Percentiles rank a stretch among this genome's conserved stretches.
phyloP scores from a whole-genome alignment of 176 grass and related monocot species.

The Pharus latifolius region DNA sequence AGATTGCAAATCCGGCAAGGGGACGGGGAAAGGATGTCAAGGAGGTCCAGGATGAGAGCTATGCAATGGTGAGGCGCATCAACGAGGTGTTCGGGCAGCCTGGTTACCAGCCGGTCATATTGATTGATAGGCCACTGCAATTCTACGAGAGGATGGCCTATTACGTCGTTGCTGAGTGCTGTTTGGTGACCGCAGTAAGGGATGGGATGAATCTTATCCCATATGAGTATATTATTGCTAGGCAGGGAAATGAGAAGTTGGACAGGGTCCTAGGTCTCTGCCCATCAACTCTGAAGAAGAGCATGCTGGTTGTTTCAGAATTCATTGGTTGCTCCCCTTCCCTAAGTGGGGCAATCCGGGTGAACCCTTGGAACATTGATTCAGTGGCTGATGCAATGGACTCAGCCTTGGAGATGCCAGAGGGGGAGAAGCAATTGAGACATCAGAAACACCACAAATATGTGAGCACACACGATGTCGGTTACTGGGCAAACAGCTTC shows the following conservation, averaged over 20 bases:
- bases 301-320: conserved; percentile 79
- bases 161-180: conserved; percentile 77
- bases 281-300: conserved; percentile 50
- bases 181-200: conserved; percentile 86
- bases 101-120: conserved; percentile 66
- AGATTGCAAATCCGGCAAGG: conserved; percentile 91
- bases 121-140: conserved; percentile 66
- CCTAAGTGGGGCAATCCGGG: conserved; percentile 65
- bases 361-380: conserved; percentile 95
- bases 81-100: conserved; percentile 67
- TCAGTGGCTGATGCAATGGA: conserved; percentile 85
- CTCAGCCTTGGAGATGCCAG: conserved; percentile 59
- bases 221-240: conserved; percentile 81
- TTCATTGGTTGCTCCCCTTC: conserved; percentile 94
- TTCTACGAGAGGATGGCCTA: conserved; percentile 97
- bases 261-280: conserved; percentile 52
- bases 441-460: conserved; percentile 87
- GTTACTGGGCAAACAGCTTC: conserved; percentile 96
- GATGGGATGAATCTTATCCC: conserved; percentile 98
- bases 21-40: conserved; percentile 79
- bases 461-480: conserved; percentile 83
- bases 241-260: conserved; percentile 67
- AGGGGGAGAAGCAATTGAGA: conserved; percentile 63
- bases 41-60: conserved; percentile 76
- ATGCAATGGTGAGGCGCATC: conserved; percentile 81